Evolutionary conservation across 192 early-diverging fungal genomes (phyloP).

Genomic region (Linnemannia elongata): DNA sequence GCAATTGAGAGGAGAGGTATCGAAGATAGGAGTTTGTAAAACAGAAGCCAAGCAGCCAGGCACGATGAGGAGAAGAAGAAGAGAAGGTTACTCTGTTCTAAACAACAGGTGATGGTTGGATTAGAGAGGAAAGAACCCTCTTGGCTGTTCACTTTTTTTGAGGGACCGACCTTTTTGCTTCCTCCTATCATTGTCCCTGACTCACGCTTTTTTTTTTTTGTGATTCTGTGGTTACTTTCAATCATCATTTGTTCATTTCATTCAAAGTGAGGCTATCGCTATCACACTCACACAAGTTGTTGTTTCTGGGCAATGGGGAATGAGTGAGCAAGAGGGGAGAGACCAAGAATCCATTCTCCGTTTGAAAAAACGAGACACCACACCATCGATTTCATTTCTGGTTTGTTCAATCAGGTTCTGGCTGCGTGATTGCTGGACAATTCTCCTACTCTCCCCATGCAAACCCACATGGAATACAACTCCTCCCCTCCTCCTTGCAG

Average conservation of each 20-base stretch:
- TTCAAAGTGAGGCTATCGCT: not conserved
- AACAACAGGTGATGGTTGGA: not conserved
- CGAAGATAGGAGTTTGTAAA: constrained; percentile 1
- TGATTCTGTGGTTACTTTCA: not conserved
- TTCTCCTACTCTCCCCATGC: not conserved
- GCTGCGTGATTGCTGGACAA: constrained; percentile 5
- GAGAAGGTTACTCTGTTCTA: no score
- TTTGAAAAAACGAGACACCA: not conserved
- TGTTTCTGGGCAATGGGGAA: not conserved
- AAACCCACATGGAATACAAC: constrained; percentile 5
- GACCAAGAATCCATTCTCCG: not conserved
- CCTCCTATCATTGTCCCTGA: not conserved
- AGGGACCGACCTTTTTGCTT: not conserved
- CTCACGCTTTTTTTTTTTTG: not conserved
- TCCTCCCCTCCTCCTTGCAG: no score
- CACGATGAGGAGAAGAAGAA: no score
- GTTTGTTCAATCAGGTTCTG: constrained; percentile 14
- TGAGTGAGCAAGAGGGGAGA: not conserved
- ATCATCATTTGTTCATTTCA: not conserved
- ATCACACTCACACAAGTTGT: not conserved
- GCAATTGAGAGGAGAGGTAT: not conserved
- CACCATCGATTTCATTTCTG: constrained; percentile 3
- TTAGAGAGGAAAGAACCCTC: not conserved
- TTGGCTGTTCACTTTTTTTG: not conserved
- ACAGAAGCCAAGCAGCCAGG: no score